Evolutionary conservation across 2,329 filamentous ascomycete species (phyloP).

Genomic region (Colletotrichum plurivorum): DNA sequence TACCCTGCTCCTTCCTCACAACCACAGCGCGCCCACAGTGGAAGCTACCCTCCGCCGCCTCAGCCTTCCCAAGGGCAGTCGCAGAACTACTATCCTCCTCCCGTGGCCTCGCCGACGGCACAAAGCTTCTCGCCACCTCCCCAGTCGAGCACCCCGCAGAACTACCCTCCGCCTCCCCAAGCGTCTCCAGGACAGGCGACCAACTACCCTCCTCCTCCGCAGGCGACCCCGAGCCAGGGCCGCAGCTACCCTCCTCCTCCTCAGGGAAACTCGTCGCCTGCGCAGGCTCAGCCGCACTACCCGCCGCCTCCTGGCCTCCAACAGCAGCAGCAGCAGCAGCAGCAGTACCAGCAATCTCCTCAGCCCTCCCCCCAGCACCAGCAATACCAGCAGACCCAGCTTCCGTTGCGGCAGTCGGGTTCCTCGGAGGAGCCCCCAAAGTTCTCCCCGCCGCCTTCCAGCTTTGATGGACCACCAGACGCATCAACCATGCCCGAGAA

Average conservation of each 20-base stretch:
- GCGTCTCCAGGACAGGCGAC: constrained; percentile 20
- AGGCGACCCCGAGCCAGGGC: constrained; percentile 29
- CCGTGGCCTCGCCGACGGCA: constrained; percentile 41
- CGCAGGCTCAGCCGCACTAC: constrained; percentile 46
- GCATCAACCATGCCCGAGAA: constrained; percentile 47
- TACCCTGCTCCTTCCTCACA: constrained; percentile 56
- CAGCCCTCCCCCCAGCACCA: constrained; percentile 44
- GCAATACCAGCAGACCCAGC: constrained; percentile 44
- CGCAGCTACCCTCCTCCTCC: constrained; percentile 44
- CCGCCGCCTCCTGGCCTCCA: constrained; percentile 47
- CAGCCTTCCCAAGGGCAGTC: constrained; percentile 40
- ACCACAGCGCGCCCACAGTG: constrained; percentile 42
- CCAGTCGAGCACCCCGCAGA: constrained; percentile 46
- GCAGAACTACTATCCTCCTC: constrained; percentile 46
- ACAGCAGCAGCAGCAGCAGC: constrained; percentile 47
- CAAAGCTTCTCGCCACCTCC: constrained; percentile 44
- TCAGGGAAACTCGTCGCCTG: constrained; percentile 25
- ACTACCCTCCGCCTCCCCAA: constrained; percentile 46
- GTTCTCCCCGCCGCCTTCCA: constrained; percentile 48
- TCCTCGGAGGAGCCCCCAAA: constrained; percentile 43
- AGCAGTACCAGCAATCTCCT: constrained; percentile 48
- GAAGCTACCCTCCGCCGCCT: constrained; percentile 49
- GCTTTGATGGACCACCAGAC: constrained; percentile 47
- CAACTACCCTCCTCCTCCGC: constrained; percentile 38
- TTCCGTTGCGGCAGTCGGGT: constrained; percentile 39